Conservation (phyloP, 805 yeast species). For the Saccharomycopsis sp. region DNA sequence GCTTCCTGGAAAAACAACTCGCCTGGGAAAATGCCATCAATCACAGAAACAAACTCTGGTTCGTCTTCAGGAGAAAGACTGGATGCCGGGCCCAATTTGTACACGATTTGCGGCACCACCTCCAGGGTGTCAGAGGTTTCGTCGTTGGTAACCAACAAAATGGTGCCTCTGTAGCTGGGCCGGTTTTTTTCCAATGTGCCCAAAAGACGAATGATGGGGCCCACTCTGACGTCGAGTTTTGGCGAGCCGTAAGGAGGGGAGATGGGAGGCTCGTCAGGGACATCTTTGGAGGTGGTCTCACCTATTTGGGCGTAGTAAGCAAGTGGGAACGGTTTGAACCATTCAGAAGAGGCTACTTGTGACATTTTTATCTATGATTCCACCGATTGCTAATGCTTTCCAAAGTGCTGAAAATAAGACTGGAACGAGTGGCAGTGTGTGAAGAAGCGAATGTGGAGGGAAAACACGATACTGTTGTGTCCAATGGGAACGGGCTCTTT, state of each 20-base stretch:
- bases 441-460: too few species aligned
- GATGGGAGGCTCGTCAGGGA: slow-evolving; percentile 12
- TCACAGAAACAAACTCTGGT: slow-evolving; percentile 22
- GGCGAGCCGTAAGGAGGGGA: slow-evolving; percentile 24
- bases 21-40: slow-evolving; percentile 40
- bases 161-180: slow-evolving; percentile 53
- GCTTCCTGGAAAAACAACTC: slow-evolving; percentile 34
- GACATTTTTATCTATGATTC: too few species aligned
- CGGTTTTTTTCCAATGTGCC: slow-evolving; percentile 47
- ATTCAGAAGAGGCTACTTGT: slow-evolving; percentile 5
- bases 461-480: too few species aligned
- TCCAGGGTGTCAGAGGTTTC: slow-evolving; percentile 18
- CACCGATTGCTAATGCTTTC: too few species aligned
- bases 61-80: slow-evolving; percentile 24
- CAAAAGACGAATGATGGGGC: slow-evolving; percentile 66
- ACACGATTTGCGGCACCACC: slow-evolving; percentile 29
- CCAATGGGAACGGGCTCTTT: too few species aligned
- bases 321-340: slow-evolving; percentile 18
- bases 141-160: slow-evolving; percentile 54
- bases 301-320: slow-evolving; percentile 17
- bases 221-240: slow-evolving; percentile 46
- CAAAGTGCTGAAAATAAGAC: too few species aligned
- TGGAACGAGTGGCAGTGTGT: too few species aligned
- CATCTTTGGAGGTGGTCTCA: slow-evolving; percentile 5
- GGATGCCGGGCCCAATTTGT: slow-evolving; percentile 30